Base-by-base conservation (phyloP, 139 green algal genomes). In the Chlamydomonas asymmetrica region DNA sequence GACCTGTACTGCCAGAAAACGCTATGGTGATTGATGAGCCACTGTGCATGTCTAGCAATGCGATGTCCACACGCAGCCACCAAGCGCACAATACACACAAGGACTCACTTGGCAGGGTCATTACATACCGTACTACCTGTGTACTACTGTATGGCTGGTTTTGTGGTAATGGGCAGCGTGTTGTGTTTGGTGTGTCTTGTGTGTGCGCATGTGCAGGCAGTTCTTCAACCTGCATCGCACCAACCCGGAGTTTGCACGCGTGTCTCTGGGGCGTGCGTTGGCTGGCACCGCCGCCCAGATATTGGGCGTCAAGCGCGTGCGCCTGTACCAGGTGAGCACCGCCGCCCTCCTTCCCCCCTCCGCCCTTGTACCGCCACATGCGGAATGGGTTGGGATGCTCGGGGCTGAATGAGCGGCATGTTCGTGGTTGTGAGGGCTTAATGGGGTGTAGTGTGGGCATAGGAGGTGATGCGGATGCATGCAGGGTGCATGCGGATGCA, bases 161-260 rank as follows among this genome's bases (percentile, higher is more conserved):
- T 16, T 16, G 13, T 52, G 45, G 13, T 16, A 25, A 16, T 52
- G 13, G 45, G 13, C 13, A 13, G 13, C 45, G 45, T 52, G 45
- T 52, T 52, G 45, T 52, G 13, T 52, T 25, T 10, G 45, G 13
- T 16, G 13, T 52, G 45, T 52, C 13, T 52, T 52, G 13, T 25
- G 13, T 52, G 45, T 52, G 13, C 13, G 45, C 45, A 52, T 52
- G 13, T 88, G 83, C 52, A 50, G 83, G 64, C 87, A 93, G 70
- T 85, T 85, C 49, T 91, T 93, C 74, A 88, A 93, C 78, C 72
- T 92, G 37, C 76, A 89, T 39, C 66, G 82, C 39, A 69, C 8
- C 29, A 57, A 63, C 41, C 0, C 23, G 0, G 37, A 16, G 1
- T 57, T 69, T 1, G 39, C 7, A 25, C 40, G 76, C 59, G 54